Conservation (phyloP, 2,329 filamentous ascomycete genomes). For the Phoma sp. region DNA sequence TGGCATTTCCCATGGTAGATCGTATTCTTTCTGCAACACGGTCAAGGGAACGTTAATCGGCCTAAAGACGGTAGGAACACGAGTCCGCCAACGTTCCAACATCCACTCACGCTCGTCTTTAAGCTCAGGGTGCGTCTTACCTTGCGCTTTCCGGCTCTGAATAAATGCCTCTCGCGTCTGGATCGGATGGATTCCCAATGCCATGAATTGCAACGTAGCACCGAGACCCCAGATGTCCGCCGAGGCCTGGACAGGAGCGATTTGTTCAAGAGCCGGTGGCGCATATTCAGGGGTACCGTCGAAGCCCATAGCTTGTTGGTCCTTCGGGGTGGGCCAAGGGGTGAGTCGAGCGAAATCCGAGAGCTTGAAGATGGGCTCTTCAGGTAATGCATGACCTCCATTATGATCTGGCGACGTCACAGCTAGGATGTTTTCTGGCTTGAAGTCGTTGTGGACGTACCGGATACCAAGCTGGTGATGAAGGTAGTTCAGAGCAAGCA, state of each 20-base stretch:
- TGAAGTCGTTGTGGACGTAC: conserved; percentile 87
- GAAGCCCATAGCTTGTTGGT: not conserved
- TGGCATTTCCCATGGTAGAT: not conserved
- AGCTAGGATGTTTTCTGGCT: conserved; percentile 63
- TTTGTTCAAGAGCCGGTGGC: conserved; percentile 21
- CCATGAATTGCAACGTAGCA: conserved; percentile 30
- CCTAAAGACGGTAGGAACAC: not conserved
- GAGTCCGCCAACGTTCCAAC: not conserved
- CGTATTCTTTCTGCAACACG: not conserved
- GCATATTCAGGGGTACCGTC: conserved; percentile 31
- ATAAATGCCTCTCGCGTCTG: conserved; percentile 19
- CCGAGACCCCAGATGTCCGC: conserved; percentile 36
- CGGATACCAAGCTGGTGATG: conserved; percentile 22
- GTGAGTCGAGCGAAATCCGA: conserved; percentile 29
- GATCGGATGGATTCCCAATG: conserved; percentile 16
- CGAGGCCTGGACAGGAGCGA: conserved; percentile 18
- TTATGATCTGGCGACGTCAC: not conserved
- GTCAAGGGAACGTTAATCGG: not conserved
- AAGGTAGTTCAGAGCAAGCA: conserved; percentile 29
- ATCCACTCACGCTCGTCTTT: conserved; percentile 11
- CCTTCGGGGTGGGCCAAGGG: not conserved
- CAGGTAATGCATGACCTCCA: conserved; percentile 1
- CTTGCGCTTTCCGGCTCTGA: not conserved
- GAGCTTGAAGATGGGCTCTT: conserved; percentile 35
- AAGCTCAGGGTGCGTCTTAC: not conserved